Conservation (phyloP, 2,329 filamentous ascomycete genomes). For the Thermothelomyces thermophilus region DNA sequence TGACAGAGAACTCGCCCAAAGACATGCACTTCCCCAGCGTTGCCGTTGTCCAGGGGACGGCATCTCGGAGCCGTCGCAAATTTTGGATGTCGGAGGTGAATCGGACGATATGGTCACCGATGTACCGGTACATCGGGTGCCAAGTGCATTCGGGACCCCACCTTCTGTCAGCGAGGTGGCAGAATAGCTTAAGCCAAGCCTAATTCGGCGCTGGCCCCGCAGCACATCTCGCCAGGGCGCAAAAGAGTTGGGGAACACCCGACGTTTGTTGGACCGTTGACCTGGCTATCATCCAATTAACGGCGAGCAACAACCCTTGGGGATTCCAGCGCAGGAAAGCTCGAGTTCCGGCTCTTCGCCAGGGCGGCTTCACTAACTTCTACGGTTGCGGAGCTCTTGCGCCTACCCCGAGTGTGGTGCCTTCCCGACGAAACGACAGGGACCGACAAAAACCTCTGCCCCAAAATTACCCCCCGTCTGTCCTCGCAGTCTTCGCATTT, state of each 20-base stretch:
- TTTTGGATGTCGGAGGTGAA: constrained; percentile 15
- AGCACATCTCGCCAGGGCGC: constrained; percentile 24
- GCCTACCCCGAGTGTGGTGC: constrained; percentile 14
- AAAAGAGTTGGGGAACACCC: constrained; percentile 29
- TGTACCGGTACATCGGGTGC: constrained; percentile 24
- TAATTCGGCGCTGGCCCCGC: constrained; percentile 23
- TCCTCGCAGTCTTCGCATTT: constrained; percentile 12
- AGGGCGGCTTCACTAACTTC: constrained; percentile 16
- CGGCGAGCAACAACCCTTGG: constrained; percentile 18
- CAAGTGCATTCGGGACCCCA: constrained; percentile 16
- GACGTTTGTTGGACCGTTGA: constrained; percentile 26
- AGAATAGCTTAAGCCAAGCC: constrained; percentile 11
- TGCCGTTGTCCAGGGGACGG: constrained; percentile 1
- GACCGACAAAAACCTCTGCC: constrained; percentile 23
- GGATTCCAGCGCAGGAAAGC: constrained; percentile 14
- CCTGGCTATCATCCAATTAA: constrained; percentile 21
- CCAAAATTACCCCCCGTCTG: constrained; percentile 20
- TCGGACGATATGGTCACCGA: constrained; percentile 19
- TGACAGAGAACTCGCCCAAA: no score
- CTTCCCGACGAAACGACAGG: constrained; percentile 15
- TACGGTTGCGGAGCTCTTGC: constrained; percentile 20
- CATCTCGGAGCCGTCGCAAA: constrained; percentile 1
- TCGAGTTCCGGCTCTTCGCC: constrained; percentile 7
- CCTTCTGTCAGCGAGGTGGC: constrained; percentile 18
- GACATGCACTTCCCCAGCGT: no score